A percentile compares a stretch with the other conserved stretches of the same genome.
phyloP scores from a whole-genome alignment of 345 rosid species.

The Populus pruinosa region DNA sequence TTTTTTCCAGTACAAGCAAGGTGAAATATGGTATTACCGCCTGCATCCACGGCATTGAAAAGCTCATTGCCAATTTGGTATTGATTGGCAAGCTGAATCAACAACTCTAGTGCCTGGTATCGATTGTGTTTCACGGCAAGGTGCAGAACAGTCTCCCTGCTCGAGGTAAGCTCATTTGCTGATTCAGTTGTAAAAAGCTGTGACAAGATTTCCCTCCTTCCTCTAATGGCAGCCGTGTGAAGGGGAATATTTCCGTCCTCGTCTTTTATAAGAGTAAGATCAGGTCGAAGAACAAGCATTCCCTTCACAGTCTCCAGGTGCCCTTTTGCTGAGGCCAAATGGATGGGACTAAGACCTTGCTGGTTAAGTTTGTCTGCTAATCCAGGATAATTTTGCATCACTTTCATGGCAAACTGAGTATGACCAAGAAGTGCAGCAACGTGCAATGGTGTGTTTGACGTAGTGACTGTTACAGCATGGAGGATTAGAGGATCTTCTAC shows the following conservation, averaged over 20 bases:
- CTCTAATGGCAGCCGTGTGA: not conserved
- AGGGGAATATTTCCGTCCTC: not conserved
- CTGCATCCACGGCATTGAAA: not conserved
- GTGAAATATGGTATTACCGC: not conserved
- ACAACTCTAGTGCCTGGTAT: not conserved
- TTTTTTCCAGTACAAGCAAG: not conserved
- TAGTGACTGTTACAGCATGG: not conserved
- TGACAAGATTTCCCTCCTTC: not conserved
- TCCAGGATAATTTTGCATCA: not conserved
- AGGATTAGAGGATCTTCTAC: slow-evolving; percentile 1
- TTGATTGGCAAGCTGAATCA: not conserved
- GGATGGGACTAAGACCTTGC: not conserved
- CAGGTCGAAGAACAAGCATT: not conserved
- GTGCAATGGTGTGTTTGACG: slow-evolving; percentile 10
- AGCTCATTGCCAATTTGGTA: not conserved
- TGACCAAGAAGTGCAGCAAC: not conserved
- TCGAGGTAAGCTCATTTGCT: not conserved
- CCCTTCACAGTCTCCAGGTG: not conserved
- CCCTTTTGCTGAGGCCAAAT: slow-evolving; percentile 3
- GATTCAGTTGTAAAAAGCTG: not conserved
- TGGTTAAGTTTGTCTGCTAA: not conserved
- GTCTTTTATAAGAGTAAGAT: not conserved
- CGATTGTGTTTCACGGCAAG: not conserved
- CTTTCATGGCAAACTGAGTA: not conserved
- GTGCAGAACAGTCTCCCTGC: not conserved